Percentiles rank a stretch among this genome's conserved stretches.
Evolutionary conservation across 768 basidiomycete genomes (phyloP).

Genomic region (Pleurotus salmoneostramineus): DNA sequence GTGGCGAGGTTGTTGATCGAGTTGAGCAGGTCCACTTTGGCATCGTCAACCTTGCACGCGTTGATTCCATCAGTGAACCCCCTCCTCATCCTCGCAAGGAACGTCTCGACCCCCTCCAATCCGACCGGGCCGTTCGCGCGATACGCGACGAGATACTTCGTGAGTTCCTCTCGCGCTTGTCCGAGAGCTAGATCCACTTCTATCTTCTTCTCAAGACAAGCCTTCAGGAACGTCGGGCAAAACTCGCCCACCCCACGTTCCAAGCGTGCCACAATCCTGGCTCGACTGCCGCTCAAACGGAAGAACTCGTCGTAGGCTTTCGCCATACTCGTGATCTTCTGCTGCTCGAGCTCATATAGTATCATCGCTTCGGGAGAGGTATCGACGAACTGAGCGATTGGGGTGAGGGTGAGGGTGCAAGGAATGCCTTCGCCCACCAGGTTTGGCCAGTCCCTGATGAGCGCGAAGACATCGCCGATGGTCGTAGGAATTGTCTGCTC

Average conservation of each 20-base stretch:
- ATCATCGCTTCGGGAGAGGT: conserved; percentile 2
- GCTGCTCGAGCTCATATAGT: conserved; percentile 7
- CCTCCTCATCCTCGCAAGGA: not conserved
- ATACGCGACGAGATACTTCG: conserved; percentile 2
- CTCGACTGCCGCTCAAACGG: conserved; percentile 7
- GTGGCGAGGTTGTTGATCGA: not conserved
- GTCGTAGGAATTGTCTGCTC: conserved; percentile 8
- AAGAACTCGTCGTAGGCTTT: conserved; percentile 9
- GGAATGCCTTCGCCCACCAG: conserved; percentile 14
- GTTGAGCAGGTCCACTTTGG: conserved; percentile 9
- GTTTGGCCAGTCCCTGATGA: conserved; percentile 7
- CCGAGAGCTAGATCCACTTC: conserved; percentile 3
- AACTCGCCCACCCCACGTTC: not conserved
- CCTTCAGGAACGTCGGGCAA: conserved; percentile 6
- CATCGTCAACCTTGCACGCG: conserved; percentile 8
- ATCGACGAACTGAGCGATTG: conserved; percentile 11
- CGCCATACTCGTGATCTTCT: conserved; percentile 3
- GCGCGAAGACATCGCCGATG: conserved; percentile 9
- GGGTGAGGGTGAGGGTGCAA: conserved; percentile 10
- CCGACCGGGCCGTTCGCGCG: not conserved
- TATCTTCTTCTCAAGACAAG: conserved; percentile 6
- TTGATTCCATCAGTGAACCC: not conserved
- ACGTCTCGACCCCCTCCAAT: not conserved
- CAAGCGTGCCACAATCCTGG: conserved; percentile 1
- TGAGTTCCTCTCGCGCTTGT: conserved; percentile 4